Base-by-base conservation (phyloP, 805 yeast genomes). In the Hanseniaspora occidentalis region DNA sequence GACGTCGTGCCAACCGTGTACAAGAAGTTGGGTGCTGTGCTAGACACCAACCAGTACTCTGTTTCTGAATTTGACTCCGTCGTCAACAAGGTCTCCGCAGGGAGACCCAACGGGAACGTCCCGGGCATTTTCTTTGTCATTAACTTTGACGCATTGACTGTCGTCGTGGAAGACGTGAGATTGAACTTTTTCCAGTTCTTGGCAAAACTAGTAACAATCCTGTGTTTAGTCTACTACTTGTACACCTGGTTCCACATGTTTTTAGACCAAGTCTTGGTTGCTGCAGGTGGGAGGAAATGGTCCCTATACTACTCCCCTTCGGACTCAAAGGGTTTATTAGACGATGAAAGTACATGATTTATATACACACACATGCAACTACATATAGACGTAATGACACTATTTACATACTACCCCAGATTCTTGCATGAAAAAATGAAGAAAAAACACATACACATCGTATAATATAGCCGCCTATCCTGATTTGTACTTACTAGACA, bases 31-130 rank as follows among this genome's bases (percentile, higher is more conserved):
- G 96, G 96, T 4, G 67, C 77, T 3, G 68, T 60, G 18, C 64
- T 89, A 6, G 81, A 81, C 43, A 88, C 97, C 1, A 79, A 81
- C 56, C 97, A 88, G 60, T 92, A 84, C 58, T 77, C 96, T 1
- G 58, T 81, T 18, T 71, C 82, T 4, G 76, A 71, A 44, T 67
- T 64, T 31, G 72, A 69, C 43, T 58, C 52, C 26, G 51, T 48
- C 5, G 49, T 43, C 24, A 39, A 49, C 4, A 17, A 31, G 29
- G 41, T 35, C 11, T 35, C 33, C 24, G 31, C 37, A 22, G 45
- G 43, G 14, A 43, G 47, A 35, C 14, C 17, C 18, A 47, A 49
- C 13, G 40, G 44, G 14, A 61, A 61, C 19, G 56, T 71, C 4
- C 94, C 96, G 3, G 96, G 96, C 0, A 77, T 89, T 20, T 82